Evolutionary conservation across 225 moss, liverwort and hornwort species (phyloP).

Genomic region (Asterella californica): DNA sequence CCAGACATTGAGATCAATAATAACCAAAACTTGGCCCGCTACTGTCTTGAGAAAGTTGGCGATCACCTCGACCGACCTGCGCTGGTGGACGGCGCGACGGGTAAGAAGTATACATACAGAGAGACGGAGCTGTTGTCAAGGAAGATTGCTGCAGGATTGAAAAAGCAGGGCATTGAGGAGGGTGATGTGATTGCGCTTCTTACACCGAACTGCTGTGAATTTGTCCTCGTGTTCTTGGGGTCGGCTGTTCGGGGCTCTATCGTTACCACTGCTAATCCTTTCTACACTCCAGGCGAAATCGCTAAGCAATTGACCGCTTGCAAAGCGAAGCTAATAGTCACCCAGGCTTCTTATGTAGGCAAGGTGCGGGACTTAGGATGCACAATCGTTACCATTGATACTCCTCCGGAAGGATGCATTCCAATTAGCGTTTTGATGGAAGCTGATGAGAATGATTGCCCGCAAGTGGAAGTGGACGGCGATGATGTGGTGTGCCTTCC

Average conservation of each 20-base stretch:
- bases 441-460: slow-evolving; percentile 39
- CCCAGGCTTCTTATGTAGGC: slow-evolving; percentile 35
- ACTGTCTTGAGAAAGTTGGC: slow-evolving; percentile 21
- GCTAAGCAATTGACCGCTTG: slow-evolving; percentile 42
- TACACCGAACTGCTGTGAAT: slow-evolving; percentile 41
- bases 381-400: slow-evolving; percentile 33
- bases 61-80: slow-evolving; percentile 30
- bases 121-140: slow-evolving; percentile 29
- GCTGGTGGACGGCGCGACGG: slow-evolving; percentile 34
- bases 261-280: slow-evolving; percentile 44
- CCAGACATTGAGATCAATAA: slow-evolving; percentile 44
- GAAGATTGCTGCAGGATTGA: slow-evolving; percentile 37
- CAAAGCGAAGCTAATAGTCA: slow-evolving; percentile 47
- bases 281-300: slow-evolving; percentile 47
- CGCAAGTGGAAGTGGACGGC: slow-evolving; percentile 32
- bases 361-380: slow-evolving; percentile 38
- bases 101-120: slow-evolving; percentile 37
- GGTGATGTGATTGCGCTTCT: slow-evolving; percentile 47
- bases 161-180: slow-evolving; percentile 36
- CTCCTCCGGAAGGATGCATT: slow-evolving; percentile 38
- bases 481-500: slow-evolving; percentile 43
- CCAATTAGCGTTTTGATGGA: slow-evolving; percentile 32
- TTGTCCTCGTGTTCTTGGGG: slow-evolving; percentile 41
- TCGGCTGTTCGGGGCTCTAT: slow-evolving; percentile 35
- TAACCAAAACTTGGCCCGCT: slow-evolving; percentile 37